Base-by-base conservation (phyloP, 2,329 filamentous ascomycete genomes). In the Calonectria montana region DNA sequence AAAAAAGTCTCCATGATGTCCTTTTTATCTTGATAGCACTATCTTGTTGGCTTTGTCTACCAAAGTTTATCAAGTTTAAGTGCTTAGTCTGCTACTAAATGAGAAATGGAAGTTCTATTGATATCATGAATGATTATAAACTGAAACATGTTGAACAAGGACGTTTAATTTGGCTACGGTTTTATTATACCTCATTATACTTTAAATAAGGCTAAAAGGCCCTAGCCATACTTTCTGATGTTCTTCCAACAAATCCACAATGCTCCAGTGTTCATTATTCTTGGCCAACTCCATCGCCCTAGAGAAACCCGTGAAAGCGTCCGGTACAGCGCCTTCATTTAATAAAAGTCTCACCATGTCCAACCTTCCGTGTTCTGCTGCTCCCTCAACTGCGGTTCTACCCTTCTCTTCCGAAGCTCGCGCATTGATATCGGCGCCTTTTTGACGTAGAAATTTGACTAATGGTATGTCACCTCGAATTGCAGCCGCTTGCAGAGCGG, bases 301-400 rank as follows among this genome's bases (percentile, higher is more conserved):
- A 35, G 12, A 23, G 9, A 39, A 57, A 9, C 53, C 53, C 2
- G 31, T 57, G 9, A 31, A n/a, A 7, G 13, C n/a, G 21, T 39
- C 18, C 16, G 53, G 53, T 21, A 16, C 4, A 3, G 53, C 31
- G 8, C 62, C 67, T n/a, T 59, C 21, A 8, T 48, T 53, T 2
- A 72, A 57, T 10, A 72, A 55, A 9, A 67, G 55, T 2, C 23
- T 31, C 3, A 70, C 21, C 45, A 72, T 66, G 12, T 72, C 70
- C 2, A 70, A 21, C 47, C 67, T 66, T 15, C 70, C 70, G n/a
- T 69, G 62, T 55, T 72, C 70, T 1, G 70, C 70, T 15, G 70
- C 70, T 4, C 67, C 70, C 39, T 72, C 70, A 6, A 70, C n/a
- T 15, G 67, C 67, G 2, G 67, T 70, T 59, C 70, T 67, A 7